phyloP scores from a whole-genome alignment of 345 rosid species.

The Populus davidiana region DNA sequence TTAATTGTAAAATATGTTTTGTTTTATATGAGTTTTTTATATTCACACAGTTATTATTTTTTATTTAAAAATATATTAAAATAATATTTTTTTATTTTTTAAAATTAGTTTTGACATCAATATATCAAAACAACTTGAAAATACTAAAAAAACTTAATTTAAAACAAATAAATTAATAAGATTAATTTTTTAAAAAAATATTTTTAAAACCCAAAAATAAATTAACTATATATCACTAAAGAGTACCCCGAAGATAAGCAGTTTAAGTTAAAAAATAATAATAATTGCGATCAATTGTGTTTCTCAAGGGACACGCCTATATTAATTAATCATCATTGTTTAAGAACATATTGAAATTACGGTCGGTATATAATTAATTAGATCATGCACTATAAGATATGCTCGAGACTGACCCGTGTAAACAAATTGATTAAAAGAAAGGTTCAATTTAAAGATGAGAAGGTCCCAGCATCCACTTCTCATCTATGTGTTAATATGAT shows the following conservation, averaged over 20 bases:
- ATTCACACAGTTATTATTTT: too few relatives aligned
- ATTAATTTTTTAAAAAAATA: too few relatives aligned
- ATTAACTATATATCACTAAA: too few relatives aligned
- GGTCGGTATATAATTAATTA: not conserved
- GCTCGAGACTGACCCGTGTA: not conserved
- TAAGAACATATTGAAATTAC: not conserved
- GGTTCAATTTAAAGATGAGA: not conserved
- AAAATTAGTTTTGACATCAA: too few relatives aligned
- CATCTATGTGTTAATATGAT: too few relatives aligned
- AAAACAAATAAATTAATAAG: too few relatives aligned
- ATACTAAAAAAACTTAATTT: too few relatives aligned
- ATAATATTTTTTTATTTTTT: too few relatives aligned
- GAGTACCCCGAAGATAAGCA: not conserved
- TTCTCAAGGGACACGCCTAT: not conserved
- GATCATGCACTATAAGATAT: not conserved
- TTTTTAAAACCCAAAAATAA: too few relatives aligned
- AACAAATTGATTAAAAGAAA: not conserved
- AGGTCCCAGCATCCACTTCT: not conserved
- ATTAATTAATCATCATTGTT: not conserved
- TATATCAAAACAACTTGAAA: fast-evolving
- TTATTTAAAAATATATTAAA: too few relatives aligned
- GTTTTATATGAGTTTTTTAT: too few relatives aligned
- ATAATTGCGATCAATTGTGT: not conserved
- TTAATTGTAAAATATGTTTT: not conserved
- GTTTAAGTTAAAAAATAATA: not conserved